Base-by-base conservation (phyloP, 495 filamentous ascomycete genomes). In the Penicillium pulvis region DNA sequence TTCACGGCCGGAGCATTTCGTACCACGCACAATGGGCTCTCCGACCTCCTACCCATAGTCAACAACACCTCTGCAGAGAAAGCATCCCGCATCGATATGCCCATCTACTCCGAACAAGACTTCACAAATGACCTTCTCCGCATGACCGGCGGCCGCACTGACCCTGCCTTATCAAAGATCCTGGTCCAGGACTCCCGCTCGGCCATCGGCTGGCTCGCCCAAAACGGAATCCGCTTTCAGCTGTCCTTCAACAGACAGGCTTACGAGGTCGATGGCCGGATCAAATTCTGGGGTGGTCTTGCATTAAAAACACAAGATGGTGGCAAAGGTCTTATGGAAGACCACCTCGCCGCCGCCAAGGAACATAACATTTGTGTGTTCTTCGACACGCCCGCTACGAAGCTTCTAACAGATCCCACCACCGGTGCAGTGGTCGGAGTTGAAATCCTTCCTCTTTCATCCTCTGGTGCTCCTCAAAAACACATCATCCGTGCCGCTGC, bases 281-380 rank as follows among this genome's bases (percentile, higher is more conserved):
- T 72, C 50, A 84, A 83, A 57, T 88, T 89, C 60, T 87, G 83
- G 83, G 85, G 86, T 17, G 84, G 85, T 0, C 63, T 89, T 55
- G 73, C 71, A 5, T 60, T 87, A 41, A 85, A 77, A 54, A 83
- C 81, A 16, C 60, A 80, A 50, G 80, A 85, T 71, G 81, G 79
- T 6, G 85, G 85, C 0, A 85, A 85, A 53, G 82, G 83, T 0
- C 64, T 89, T 0, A 72, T 86, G 19, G 54, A 75, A 30, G 72
- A 81, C 52, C 72, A 83, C 57, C 61, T 73, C 12, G 60, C 57
- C n/a, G 75, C 76, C 4, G 84, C 79, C 2, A 51, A 55, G 41
- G 58, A 54, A 31, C 63, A 70, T 42, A 78, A 80, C 3, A 69
- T 86, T 0, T 39, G 60, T 16, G 58, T 83, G 10, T 68, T 66